Evolutionary conservation across 75 land plant genomes (phyloP).

Genomic region (Pinus albicaulis): DNA sequence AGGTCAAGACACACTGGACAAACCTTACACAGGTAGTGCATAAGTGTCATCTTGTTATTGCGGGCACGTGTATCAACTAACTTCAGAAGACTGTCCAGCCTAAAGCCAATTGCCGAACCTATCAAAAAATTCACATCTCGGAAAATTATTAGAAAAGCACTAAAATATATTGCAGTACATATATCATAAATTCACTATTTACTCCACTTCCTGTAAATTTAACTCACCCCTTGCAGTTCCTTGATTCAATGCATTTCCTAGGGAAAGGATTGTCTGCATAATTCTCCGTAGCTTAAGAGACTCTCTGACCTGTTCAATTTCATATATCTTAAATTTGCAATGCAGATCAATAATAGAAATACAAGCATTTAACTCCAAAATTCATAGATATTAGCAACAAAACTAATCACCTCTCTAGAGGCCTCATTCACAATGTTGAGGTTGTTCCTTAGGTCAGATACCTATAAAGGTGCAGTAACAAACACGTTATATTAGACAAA

Average conservation of each 20-base stretch:
- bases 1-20: neutral
- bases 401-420: constrained; percentile 63
- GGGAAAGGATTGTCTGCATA: constrained; percentile 95
- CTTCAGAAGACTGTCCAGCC: constrained; percentile 82
- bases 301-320: constrained; percentile 67
- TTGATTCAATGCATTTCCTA: constrained; percentile 97
- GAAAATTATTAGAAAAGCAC: neutral
- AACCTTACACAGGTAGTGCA: constrained; percentile 93
- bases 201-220: neutral
- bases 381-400: neutral
- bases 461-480: constrained; percentile 33
- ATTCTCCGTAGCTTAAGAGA: constrained; percentile 81
- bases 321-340: neutral
- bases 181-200: neutral
- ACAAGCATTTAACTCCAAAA: neutral
- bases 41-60: constrained; percentile 77
- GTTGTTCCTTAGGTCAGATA: constrained; percentile 69
- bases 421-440: constrained; percentile 74
- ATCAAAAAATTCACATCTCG: neutral
- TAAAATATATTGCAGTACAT: neutral
- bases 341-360: neutral
- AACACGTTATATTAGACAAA: neutral
- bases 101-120: constrained; percentile 93
- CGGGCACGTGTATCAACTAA: constrained; percentile 80
- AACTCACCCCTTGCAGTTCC: constrained; percentile 96